These are phyloP conservation scores for Talaromyces sp. DNA, from an alignment of 2,329 filamentous ascomycete species.

Conservation along the genomic window DNA sequence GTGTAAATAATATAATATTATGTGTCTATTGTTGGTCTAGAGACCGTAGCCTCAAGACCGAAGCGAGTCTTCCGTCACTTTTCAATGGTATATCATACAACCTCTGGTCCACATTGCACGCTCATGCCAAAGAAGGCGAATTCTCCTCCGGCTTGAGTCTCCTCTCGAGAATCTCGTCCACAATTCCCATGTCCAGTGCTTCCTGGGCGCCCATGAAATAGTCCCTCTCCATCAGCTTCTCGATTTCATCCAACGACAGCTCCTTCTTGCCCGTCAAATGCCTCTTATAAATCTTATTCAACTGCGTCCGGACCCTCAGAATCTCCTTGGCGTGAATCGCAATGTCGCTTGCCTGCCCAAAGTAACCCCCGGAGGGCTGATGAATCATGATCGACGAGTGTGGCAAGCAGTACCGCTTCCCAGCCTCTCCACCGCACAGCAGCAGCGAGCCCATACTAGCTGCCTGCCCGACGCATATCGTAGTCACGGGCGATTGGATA, in stretches of 20 bases:
- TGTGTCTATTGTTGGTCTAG: background rate
- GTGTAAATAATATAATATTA: background rate
- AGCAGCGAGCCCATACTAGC: constrained; percentile 92
- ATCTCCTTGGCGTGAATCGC: constrained; percentile 98
- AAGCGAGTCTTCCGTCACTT: background rate
- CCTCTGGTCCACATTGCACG: constrained; percentile 12
- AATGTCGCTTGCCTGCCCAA: constrained; percentile 70
- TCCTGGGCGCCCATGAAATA: constrained; percentile 88
- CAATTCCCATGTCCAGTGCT: constrained; percentile 81
- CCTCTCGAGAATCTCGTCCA: constrained; percentile 74
- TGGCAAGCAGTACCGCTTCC: constrained; percentile 83
- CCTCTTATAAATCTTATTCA: constrained; percentile 83
- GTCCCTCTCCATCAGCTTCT: constrained; percentile 93
- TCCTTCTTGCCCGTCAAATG: constrained; percentile 70
- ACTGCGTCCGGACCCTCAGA: constrained; percentile 71
- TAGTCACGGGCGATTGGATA: constrained; percentile 86
- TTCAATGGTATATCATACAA: constrained; percentile 3
- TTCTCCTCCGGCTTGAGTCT: constrained; percentile 27
- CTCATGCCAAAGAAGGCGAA: constrained; percentile 12
- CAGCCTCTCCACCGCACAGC: constrained; percentile 76
- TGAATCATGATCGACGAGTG: constrained; percentile 96
- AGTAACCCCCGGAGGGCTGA: constrained; percentile 76
- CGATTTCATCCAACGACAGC: constrained; percentile 74
- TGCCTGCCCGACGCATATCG: constrained; percentile 90
- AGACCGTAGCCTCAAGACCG: background rate